Percentiles rank a stretch among this genome's conserved stretches.
Evolutionary conservation across 2,329 filamentous ascomycete species (phyloP).

Genomic region (Trichoderma sp.): DNA sequence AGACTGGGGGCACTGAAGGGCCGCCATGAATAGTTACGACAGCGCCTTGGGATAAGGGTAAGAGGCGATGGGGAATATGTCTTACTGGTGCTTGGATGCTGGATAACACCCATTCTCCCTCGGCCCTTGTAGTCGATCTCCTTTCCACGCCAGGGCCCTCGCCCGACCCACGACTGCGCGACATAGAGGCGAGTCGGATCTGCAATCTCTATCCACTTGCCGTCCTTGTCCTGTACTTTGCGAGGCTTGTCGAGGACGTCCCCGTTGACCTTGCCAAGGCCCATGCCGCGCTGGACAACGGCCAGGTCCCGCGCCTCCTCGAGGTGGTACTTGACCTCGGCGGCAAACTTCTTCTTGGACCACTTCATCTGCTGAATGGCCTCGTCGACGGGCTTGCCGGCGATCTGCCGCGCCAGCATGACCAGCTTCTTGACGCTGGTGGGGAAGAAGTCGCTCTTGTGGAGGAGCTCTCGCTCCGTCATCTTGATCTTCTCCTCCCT

Average conservation of each 20-base stretch:
- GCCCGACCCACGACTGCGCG: slow-evolving; percentile 89
- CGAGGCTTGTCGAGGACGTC: slow-evolving; percentile 43
- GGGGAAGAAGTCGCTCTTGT: slow-evolving; percentile 72
- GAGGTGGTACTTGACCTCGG: slow-evolving; percentile 77
- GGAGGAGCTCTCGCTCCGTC: slow-evolving; percentile 56
- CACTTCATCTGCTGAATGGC: slow-evolving; percentile 94
- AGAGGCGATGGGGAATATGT: slow-evolving; percentile 35
- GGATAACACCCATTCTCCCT: slow-evolving; percentile 68
- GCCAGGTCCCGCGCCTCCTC: slow-evolving; percentile 81
- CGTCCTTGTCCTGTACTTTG: slow-evolving; percentile 73
- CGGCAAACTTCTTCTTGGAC: slow-evolving; percentile 88
- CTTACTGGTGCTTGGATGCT: slow-evolving; percentile 74
- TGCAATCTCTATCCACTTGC: slow-evolving; percentile 68
- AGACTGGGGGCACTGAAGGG: too few species aligned
- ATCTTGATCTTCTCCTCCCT: slow-evolving; percentile 68
- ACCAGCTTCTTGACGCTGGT: slow-evolving; percentile 92
- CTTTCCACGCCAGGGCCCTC: slow-evolving; percentile 62
- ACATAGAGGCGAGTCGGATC: slow-evolving; percentile 87
- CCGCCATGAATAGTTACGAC: not conserved
- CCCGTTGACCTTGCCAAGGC: slow-evolving; percentile 56
- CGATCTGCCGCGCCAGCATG: slow-evolving; percentile 82
- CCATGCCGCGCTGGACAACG: slow-evolving; percentile 82
- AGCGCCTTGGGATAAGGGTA: not conserved
- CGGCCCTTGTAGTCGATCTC: slow-evolving; percentile 73
- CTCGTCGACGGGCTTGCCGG: slow-evolving; percentile 90